These are phyloP conservation scores for Colletotrichum sublineola DNA, from an alignment of 2,329 filamentous ascomycete species.

Conservation along the genomic window DNA sequence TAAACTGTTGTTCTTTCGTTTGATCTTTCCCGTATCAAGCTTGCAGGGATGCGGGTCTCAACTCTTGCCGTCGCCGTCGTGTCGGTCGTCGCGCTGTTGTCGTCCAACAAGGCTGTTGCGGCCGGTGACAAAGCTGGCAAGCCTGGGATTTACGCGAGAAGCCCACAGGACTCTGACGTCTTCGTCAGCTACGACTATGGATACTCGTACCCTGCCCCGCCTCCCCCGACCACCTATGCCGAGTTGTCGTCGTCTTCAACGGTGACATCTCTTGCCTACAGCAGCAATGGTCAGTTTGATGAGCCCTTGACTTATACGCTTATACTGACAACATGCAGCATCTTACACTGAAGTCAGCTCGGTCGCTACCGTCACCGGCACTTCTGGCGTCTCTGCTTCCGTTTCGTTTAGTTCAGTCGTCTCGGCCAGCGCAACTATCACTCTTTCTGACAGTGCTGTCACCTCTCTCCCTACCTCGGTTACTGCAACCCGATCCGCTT, in stretches of 20 bases:
- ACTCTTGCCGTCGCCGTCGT: slow-evolving; percentile 50
- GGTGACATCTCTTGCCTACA: neutral
- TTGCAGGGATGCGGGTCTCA: slow-evolving; percentile 53
- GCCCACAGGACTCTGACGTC: neutral
- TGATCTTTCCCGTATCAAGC: neutral
- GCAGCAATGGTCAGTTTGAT: slow-evolving; percentile 13
- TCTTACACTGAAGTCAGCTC: slow-evolving; percentile 14
- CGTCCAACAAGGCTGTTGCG: slow-evolving; percentile 42
- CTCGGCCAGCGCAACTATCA: neutral
- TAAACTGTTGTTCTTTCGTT: neutral
- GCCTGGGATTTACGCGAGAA: neutral
- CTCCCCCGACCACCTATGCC: slow-evolving; percentile 29
- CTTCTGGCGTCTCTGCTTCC: slow-evolving; percentile 5
- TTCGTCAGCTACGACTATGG: slow-evolving; percentile 40
- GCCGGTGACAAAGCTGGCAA: neutral
- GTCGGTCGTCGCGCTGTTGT: slow-evolving; percentile 50
- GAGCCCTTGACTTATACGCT: neutral
- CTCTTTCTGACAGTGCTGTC: neutral
- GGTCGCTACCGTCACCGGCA: neutral
- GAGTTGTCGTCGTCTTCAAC: slow-evolving; percentile 21
- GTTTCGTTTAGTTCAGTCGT: neutral
- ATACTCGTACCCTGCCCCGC: slow-evolving; percentile 23
- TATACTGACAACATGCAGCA: slow-evolving; percentile 3
- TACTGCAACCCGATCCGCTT: neutral
- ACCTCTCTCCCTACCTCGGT: neutral